phyloP scores from a whole-genome alignment of 2,329 filamentous ascomycete species.

The Boeremia lycopersici region DNA sequence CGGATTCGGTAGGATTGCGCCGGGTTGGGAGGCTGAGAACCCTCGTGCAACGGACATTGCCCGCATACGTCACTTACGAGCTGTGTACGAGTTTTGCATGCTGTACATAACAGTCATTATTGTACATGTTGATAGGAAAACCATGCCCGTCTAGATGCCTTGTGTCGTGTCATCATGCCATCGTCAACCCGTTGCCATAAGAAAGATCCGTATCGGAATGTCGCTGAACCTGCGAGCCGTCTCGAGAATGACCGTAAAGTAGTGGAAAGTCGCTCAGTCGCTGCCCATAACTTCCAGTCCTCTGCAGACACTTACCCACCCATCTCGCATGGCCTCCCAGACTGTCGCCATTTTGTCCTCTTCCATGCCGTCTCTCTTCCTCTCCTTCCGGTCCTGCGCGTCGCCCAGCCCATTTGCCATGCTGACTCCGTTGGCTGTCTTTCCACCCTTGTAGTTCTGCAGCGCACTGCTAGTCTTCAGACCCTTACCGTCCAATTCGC shows the following conservation, averaged over 20 bases:
- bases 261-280: not conserved
- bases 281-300: conserved; percentile 44
- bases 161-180: not conserved
- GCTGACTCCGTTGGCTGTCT: conserved; percentile 13
- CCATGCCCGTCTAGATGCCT: not conserved
- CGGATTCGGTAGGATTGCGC: not conserved
- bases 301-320: conserved; percentile 42
- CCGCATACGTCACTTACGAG: no score
- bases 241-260: not conserved
- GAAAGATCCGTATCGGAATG: not conserved
- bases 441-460: conserved; percentile 17
- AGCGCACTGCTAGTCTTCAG: conserved; percentile 32
- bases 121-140: no score
- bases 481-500: conserved; percentile 43
- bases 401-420: conserved; percentile 31
- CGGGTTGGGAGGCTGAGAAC: not conserved
- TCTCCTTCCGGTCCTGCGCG: conserved; percentile 33
- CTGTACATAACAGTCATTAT: no score
- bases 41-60: not conserved
- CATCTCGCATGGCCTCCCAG: conserved; percentile 40
- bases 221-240: not conserved
- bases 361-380: conserved; percentile 39
- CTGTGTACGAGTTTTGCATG: no score
- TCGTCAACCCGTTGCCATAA: not conserved
- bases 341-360: conserved; percentile 37